phyloP scores from a whole-genome alignment of 1,139 yeast genomes.

The Taphrina confusa region DNA sequence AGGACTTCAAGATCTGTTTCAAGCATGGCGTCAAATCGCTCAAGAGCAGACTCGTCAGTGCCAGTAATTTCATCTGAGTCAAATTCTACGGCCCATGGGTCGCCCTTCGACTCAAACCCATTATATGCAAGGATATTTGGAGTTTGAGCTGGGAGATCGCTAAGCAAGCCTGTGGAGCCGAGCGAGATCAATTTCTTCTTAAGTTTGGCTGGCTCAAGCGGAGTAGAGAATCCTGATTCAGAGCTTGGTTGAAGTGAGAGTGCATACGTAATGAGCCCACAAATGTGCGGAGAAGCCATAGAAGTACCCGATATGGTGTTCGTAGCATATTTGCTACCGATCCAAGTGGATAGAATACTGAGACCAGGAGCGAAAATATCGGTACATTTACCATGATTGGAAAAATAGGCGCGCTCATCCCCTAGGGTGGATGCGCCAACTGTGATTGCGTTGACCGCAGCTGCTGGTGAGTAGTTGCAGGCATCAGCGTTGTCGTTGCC shows the following conservation, averaged over 20 bases:
- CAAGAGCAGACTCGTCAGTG: no score
- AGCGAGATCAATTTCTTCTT: constrained; percentile 82
- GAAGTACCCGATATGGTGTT: constrained; percentile 96
- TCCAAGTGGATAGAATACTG: constrained; percentile 60
- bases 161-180: constrained; percentile 69
- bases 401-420: constrained; percentile 60
- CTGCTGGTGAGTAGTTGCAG: constrained; percentile 63
- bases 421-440: constrained; percentile 59
- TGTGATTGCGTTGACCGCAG: constrained; percentile 60
- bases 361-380: constrained; percentile 66
- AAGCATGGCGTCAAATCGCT: no score
- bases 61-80: no score
- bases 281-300: constrained; percentile 98
- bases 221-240: constrained; percentile 67
- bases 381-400: constrained; percentile 67
- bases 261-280: constrained; percentile 82
- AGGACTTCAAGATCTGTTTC: neutral
- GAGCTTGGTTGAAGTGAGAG: constrained; percentile 86
- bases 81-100: constrained; percentile 15
- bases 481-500: constrained; percentile 68
- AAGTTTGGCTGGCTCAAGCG: constrained; percentile 77
- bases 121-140: constrained; percentile 88
- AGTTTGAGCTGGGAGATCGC: constrained; percentile 76
- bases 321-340: constrained; percentile 78
- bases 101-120: constrained; percentile 51